Conservation (phyloP, 331 rosid species). For the Arachis monticola region DNA sequence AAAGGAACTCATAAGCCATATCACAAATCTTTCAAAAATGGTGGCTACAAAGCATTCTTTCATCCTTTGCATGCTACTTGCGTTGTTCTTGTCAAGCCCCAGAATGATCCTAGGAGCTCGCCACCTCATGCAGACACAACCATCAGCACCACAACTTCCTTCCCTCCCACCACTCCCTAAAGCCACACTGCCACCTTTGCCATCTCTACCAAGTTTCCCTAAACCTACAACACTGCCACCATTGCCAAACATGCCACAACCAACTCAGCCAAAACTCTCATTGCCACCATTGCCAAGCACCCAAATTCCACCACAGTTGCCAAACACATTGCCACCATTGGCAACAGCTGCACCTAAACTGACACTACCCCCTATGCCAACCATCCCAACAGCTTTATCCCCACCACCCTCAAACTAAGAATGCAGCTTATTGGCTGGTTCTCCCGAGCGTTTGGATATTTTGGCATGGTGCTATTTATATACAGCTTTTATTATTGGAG, state of each 20-base stretch:
- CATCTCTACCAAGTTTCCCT: slow-evolving; percentile 42
- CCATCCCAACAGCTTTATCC: slow-evolving; percentile 41
- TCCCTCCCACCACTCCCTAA: slow-evolving; percentile 42
- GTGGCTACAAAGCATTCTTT: slow-evolving; percentile 37
- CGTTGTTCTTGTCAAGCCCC: slow-evolving; percentile 47
- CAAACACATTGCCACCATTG: slow-evolving; percentile 27
- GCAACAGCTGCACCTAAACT: neutral
- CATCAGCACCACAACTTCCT: slow-evolving; percentile 17
- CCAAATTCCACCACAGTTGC: slow-evolving; percentile 33
- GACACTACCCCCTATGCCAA: neutral
- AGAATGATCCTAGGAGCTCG: slow-evolving; percentile 44
- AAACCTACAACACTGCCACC: slow-evolving; percentile 16
- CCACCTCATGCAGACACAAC: slow-evolving; percentile 44
- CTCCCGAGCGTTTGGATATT: neutral
- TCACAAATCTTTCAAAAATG: slow-evolving; percentile 35
- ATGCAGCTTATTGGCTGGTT: slow-evolving; percentile 1
- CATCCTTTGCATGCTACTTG: slow-evolving; percentile 26
- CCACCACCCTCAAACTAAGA: slow-evolving; percentile 53
- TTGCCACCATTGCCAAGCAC: slow-evolving; percentile 38
- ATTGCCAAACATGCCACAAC: too few relatives aligned
- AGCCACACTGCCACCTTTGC: slow-evolving; percentile 39
- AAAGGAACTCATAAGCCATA: neutral
- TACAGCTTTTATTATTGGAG: neutral
- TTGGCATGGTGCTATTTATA: neutral
- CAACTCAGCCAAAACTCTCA: slow-evolving; percentile 38